Conservation (phyloP, 2,329 filamentous ascomycete species). For the Cytospora paraplurivora region DNA sequence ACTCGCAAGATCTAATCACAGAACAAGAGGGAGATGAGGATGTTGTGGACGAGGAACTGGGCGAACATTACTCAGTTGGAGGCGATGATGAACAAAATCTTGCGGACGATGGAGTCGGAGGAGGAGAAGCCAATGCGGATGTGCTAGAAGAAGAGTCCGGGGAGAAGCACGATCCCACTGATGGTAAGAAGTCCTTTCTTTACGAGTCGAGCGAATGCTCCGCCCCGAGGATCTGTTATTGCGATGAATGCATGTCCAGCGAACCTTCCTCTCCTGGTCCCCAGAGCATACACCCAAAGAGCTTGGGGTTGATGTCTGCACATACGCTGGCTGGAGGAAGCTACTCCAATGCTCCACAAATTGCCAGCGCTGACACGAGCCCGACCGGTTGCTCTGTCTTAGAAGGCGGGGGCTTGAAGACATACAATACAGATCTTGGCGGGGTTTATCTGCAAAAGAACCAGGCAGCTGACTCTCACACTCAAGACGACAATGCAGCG, state of each 20-base stretch:
- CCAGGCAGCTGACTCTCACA: constrained; percentile 16
- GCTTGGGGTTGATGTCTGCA: background rate
- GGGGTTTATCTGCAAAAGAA: background rate
- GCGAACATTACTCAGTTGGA: background rate
- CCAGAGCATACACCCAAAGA: background rate
- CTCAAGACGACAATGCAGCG: constrained; percentile 19
- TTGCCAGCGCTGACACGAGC: background rate
- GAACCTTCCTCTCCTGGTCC: background rate
- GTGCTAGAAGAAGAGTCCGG: constrained; percentile 2
- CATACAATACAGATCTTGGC: constrained; percentile 3
- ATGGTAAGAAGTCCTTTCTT: constrained; percentile 24
- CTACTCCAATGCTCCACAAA: constrained; percentile 1
- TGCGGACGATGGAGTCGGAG: background rate
- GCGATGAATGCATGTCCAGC: constrained; percentile 19
- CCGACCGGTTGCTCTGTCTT: constrained; percentile 1
- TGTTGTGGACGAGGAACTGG: background rate
- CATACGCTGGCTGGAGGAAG: background rate
- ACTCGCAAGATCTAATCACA: background rate
- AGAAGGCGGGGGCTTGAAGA: background rate
- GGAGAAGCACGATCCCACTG: constrained; percentile 15
- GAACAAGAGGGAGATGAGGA: constrained; percentile 1
- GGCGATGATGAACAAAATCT: background rate
- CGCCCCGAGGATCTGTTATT: constrained; percentile 13
- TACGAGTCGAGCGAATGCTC: constrained; percentile 8
- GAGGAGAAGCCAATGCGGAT: constrained; percentile 7